Evolutionary conservation across 2,329 filamentous ascomycete genomes (phyloP).

Genomic region (Emericellopsis atlantica): DNA sequence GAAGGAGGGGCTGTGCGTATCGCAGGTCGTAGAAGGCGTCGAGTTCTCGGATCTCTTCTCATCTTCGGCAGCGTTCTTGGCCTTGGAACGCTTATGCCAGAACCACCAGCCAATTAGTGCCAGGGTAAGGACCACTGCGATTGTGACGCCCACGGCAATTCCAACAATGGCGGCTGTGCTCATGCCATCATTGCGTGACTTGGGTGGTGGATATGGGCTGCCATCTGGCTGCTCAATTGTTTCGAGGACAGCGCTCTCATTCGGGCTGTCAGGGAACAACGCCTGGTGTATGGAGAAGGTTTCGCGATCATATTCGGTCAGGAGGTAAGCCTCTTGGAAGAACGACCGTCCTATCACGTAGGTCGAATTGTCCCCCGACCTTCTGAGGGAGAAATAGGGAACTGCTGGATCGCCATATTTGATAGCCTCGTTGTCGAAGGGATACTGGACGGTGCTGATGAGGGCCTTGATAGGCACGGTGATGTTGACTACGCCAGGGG

Average conservation of each 20-base stretch:
- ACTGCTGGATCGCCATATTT: constrained; percentile 28
- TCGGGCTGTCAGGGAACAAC: constrained; percentile 30
- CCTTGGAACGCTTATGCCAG: too few species aligned
- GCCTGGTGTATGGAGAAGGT: constrained; percentile 45
- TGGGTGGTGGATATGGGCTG: constrained; percentile 32
- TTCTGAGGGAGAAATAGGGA: constrained; percentile 55
- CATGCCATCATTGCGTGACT: constrained; percentile 14
- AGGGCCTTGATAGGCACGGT: constrained; percentile 39
- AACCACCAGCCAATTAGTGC: too few species aligned
- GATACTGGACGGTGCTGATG: constrained; percentile 34
- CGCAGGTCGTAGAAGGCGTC: too few species aligned
- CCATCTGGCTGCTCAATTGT: constrained; percentile 27
- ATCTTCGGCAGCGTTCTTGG: too few species aligned
- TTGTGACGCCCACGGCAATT: constrained; percentile 28
- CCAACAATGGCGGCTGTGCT: constrained; percentile 29
- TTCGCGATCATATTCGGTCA: constrained; percentile 41
- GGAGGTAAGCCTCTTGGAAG: constrained; percentile 55
- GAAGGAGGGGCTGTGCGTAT: too few species aligned
- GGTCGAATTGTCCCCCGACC: constrained; percentile 35
- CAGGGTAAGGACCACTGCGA: constrained; percentile 19
- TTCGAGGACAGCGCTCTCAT: constrained; percentile 24
- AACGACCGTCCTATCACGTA: constrained; percentile 56
- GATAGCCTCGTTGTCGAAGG: constrained; percentile 29
- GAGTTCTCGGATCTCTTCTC: too few species aligned
- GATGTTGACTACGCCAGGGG: constrained; percentile 41